These are phyloP conservation scores for Pseudisothecium myosuroides DNA, from an alignment of 225 moss, liverwort and hornwort species.

Conservation along the genomic window DNA sequence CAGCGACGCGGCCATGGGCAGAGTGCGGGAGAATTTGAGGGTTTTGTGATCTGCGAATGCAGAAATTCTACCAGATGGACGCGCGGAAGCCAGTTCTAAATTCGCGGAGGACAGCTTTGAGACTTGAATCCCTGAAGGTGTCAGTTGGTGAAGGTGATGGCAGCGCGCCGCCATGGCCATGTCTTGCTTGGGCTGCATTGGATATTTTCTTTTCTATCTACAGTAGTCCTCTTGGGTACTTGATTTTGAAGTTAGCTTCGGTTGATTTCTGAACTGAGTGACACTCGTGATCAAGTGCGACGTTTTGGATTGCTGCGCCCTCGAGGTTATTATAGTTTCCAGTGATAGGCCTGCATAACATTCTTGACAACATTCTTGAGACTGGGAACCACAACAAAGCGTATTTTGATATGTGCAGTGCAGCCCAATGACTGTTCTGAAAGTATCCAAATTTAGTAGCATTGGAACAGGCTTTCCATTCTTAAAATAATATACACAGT, in stretches of 20 bases:
- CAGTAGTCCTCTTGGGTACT: neutral
- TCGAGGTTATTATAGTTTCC: neutral
- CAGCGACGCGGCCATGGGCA: conserved; percentile 21
- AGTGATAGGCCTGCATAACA: neutral
- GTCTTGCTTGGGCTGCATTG: neutral
- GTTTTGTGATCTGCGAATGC: neutral
- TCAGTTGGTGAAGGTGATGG: neutral
- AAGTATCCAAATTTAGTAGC: neutral
- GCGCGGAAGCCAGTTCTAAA: neutral
- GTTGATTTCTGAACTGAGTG: neutral
- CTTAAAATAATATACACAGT: too few relatives aligned
- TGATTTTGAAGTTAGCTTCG: neutral
- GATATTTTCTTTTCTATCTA: neutral
- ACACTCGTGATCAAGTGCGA: neutral
- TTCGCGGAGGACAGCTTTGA: neutral
- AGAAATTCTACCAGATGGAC: too few relatives aligned
- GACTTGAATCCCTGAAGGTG: neutral
- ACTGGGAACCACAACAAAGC: neutral
- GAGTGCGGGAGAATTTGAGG: neutral
- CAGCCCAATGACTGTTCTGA: neutral
- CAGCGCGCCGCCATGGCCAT: neutral
- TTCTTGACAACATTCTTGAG: neutral
- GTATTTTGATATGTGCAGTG: neutral
- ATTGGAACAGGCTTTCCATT: neutral
- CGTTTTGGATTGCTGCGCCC: neutral